Base-by-base conservation (phyloP, 2,329 filamentous ascomycete species). In the Coniochaeta ligniaria region DNA sequence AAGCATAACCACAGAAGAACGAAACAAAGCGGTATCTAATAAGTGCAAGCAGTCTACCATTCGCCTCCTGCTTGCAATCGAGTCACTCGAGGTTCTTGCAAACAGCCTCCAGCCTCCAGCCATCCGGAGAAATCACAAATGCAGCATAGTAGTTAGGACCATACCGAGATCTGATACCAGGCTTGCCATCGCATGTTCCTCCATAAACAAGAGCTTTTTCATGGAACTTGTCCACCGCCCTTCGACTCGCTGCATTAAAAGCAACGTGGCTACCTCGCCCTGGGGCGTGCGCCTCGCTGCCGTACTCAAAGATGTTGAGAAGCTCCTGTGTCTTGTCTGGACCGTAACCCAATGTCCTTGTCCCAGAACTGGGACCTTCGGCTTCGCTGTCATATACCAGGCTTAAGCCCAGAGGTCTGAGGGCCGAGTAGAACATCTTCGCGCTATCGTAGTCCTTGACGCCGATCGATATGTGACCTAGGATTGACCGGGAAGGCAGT, bases 61-160 rank as follows among this genome's bases (percentile, higher is more conserved):
- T n/a, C n/a, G n/a, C n/a, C n/a, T n/a, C n/a, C n/a, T n/a, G n/a
- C n/a, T n/a, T n/a, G n/a, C n/a, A n/a, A n/a, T n/a, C n/a, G n/a
- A n/a, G n/a, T n/a, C n/a, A n/a, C n/a, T n/a, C n/a, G n/a, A n/a
- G n/a, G n/a, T n/a, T n/a, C n/a, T 66, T 67, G 50, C 67, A 74
- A 47, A 73, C 72, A 26, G 66, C 71, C 62, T 74, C 72, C 36
- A 74, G 59, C 61, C 64, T 62, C 66, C 69, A 72, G 1, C 73
- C 72, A 65, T 73, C 71, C 2, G 66, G 67, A 63, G 72, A 72
- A 2, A 70, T 63, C 3, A 74, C 66, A 65, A 71, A 74, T 6
- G 72, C 71, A 16, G 71, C 72, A 62, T 70, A 74, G 28, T 73
- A 74, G 4, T 59, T 33, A n/a, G 58, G 60, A n/a, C 73, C 71